Base-by-base conservation (phyloP, 1,139 yeast species). In the Kazachstania sp. region DNA sequence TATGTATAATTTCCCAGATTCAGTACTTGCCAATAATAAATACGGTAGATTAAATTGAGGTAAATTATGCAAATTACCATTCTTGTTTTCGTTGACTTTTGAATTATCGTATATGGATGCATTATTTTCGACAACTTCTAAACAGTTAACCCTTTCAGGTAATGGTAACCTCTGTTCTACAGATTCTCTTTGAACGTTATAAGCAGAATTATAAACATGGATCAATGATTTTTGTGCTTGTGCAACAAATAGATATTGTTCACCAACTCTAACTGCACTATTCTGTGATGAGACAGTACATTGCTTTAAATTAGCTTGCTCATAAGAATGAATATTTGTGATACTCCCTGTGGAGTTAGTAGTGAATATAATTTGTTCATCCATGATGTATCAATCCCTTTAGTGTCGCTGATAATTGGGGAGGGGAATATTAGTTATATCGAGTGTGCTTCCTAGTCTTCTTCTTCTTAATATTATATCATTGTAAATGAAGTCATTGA, bases 121-220 rank as follows among this genome's bases (percentile, higher is more conserved):
- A 35, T 44, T 34, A 11, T 44, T 23, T 23, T 28, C 35, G 16
- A 63, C 60, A 12, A 60, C 58, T 39, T 61, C 73, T 46, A 92
- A 62, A 60, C 86, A 78, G 13, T 75, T 67, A 42, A 90, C 66
- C 48, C 78, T 79, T 64, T 87, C 97, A 0, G 97, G 97, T 12
- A 90, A 72, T 1, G 95, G 94, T 39, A 90, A 74, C 55, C 84
- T 75, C 65, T 90, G 97, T 52, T 83, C 87, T 1, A 86, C 79
- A 11, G 86, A 75, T 59, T 92, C 97, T 60, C 86, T 64, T 36
- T 58, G 59, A 3, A 54, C 39, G n/a, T 66, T 64, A 5, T 39
- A 29, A 9, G 84, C 82, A 72, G 83, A 78, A 2, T 79, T 68
- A 61, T 87, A 90, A 1, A 84, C 83, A 54, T 83, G 81, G 36